Evolutionary conservation across 2,329 filamentous ascomycete genomes (phyloP).

Genomic region (Microsporum canis): DNA sequence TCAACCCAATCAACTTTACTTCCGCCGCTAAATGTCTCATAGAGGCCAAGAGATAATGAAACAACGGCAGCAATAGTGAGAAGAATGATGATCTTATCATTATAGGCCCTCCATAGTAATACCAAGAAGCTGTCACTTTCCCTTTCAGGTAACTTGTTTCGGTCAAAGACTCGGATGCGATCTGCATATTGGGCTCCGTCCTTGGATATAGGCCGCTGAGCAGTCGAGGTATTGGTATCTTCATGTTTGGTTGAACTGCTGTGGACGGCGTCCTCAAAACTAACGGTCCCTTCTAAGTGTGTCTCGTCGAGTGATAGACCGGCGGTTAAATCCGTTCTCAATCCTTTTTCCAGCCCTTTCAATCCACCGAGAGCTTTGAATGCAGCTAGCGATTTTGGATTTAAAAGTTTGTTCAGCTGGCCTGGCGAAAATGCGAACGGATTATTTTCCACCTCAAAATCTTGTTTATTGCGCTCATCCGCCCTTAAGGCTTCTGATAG

Average conservation of each 20-base stretch:
- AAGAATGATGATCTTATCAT: slow-evolving; percentile 62
- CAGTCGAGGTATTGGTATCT: slow-evolving; percentile 6
- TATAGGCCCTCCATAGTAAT: slow-evolving; percentile 58
- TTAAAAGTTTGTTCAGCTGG: slow-evolving; percentile 74
- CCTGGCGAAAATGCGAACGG: slow-evolving; percentile 71
- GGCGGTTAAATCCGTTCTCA: slow-evolving; percentile 58
- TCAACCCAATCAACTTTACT: slow-evolving; percentile 53
- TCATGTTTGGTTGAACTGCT: slow-evolving; percentile 13
- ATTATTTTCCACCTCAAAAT: slow-evolving; percentile 67
- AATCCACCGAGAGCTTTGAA: slow-evolving; percentile 73
- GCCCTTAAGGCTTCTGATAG: slow-evolving; percentile 55
- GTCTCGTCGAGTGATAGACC: slow-evolving; percentile 70
- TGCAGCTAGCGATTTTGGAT: slow-evolving; percentile 74
- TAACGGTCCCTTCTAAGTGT: slow-evolving; percentile 51
- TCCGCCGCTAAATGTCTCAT: slow-evolving; percentile 48
- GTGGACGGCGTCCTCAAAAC: slow-evolving; percentile 58
- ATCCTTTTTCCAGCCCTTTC: slow-evolving; percentile 63
- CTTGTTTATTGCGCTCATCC: slow-evolving; percentile 62
- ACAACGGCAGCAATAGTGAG: slow-evolving; percentile 57
- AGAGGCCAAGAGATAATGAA: slow-evolving; percentile 58
- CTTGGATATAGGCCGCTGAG: not conserved
- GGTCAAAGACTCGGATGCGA: slow-evolving; percentile 48
- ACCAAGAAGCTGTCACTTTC: slow-evolving; percentile 50
- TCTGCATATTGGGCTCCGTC: slow-evolving; percentile 38
- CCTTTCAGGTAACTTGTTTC: slow-evolving; percentile 52